These are phyloP conservation scores for Halophytophthora batemanensis DNA, from an alignment of 352 stramenopile genomes.

Conservation along the genomic window DNA sequence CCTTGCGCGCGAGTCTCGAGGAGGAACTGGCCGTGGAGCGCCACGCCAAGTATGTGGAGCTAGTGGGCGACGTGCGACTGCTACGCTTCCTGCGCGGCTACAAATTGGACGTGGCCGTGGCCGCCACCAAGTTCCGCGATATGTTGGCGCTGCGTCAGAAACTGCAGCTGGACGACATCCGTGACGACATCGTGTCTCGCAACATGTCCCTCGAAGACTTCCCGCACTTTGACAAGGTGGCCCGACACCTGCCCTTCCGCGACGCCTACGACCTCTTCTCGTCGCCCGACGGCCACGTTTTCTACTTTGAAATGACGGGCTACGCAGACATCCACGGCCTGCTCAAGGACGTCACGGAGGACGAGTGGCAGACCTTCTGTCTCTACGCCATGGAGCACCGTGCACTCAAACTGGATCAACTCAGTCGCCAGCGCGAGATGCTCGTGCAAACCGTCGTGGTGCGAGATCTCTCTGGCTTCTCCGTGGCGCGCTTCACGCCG, in stretches of 20 bases:
- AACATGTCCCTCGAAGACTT: slow-evolving; percentile 55
- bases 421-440: slow-evolving; percentile 51
- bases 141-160: slow-evolving; percentile 64
- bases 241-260: slow-evolving; percentile 56
- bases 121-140: slow-evolving; percentile 58
- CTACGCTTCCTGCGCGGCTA: slow-evolving; percentile 69
- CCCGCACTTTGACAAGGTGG: slow-evolving; percentile 66
- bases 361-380: slow-evolving; percentile 68
- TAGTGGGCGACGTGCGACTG: slow-evolving; percentile 59
- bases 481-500: slow-evolving; percentile 53
- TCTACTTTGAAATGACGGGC: slow-evolving; percentile 73
- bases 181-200: slow-evolving; percentile 44
- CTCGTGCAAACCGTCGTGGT: slow-evolving; percentile 64
- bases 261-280: slow-evolving; percentile 60
- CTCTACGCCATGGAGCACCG: slow-evolving; percentile 77
- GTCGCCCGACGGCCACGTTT: slow-evolving; percentile 34
- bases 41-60: slow-evolving; percentile 37
- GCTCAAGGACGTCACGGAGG: slow-evolving; percentile 55
- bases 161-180: slow-evolving; percentile 56
- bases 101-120: slow-evolving; percentile 69
- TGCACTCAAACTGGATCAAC: slow-evolving; percentile 58
- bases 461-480: slow-evolving; percentile 65
- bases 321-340: slow-evolving; percentile 59
- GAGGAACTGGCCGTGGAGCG: slow-evolving; percentile 47
- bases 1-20: slow-evolving; percentile 56